Base-by-base conservation (phyloP, 495 filamentous ascomycete species). In the Xylaria venustula region DNA sequence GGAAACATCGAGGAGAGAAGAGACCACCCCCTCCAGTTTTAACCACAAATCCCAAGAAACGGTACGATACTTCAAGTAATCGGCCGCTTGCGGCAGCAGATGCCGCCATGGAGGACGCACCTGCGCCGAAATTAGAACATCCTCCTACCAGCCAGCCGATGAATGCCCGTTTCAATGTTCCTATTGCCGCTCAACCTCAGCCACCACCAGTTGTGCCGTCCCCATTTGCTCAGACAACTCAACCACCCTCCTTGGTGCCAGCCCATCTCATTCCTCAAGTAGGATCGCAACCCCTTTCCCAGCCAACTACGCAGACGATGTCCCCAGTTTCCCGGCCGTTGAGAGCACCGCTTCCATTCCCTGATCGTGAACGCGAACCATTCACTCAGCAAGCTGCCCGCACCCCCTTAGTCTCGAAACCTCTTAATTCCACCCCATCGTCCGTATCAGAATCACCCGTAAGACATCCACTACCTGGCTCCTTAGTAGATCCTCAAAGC, bases 1-100 rank as follows among this genome's bases (percentile, higher is more conserved):
- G 86, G 73, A 87, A 83, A 48, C 67, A 76, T 28, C 77, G 86
- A 37, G 91, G 91, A 30, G 90, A 92, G 71, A 85, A 88, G 57
- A 85, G 88, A 22, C 85, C 87, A 9, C 80, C 89, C 28, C 90
- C 90, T 62, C 84, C 85, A 36, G 78, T 81, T 9, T 82, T 84
- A 3, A 89, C 86, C n/a, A 67, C 68, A 30, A 73, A 73, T 25
- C 67, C 71, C 0, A 71, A 77, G 37, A 82, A 79, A 65, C 69
- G 74, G 40, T 79, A 81, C 44, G 79, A 86, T 53, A 67, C 72
- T 19, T 72, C 83, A 75, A 63, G 73, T 68, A 67, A 86, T 72
- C 64, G 80, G 79, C 47, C 83, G 73, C 62, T 80, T 30, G 79
- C 84, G 15, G 83, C 85, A 40, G 76, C 84, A 40, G 89, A 84